Percentiles rank a stretch among this genome's conserved stretches.
Conservation (phyloP, 441 rosid genomes). For the Macaranga tanarius region DNA sequence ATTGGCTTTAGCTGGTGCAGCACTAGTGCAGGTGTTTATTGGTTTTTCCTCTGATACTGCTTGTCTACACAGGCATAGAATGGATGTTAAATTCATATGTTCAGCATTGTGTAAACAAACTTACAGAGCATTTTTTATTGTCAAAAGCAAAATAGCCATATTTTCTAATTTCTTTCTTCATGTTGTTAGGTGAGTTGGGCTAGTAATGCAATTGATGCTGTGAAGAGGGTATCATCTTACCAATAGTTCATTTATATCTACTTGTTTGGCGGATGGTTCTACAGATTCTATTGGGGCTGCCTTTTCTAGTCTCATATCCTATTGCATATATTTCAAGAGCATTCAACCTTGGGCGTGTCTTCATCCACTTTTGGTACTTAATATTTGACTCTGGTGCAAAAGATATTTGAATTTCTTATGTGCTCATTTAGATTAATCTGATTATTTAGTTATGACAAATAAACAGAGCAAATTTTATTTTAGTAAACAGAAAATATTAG, state of each 20-base stretch:
- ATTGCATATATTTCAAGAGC: constrained; percentile 70
- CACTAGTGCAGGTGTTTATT: constrained; percentile 73
- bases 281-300: constrained; percentile 89
- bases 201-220: constrained; percentile 30
- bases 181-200: constrained; percentile 62
- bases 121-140: not conserved
- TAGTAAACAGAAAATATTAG: not conserved
- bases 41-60: constrained; percentile 11
- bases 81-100: constrained; percentile 9
- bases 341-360: constrained; percentile 94
- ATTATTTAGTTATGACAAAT: not conserved
- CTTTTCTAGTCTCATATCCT: constrained; percentile 68
- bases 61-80: constrained; percentile 4
- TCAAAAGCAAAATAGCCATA: not conserved
- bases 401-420: not conserved
- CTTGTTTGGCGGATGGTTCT: constrained; percentile 39
- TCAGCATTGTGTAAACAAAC: not conserved
- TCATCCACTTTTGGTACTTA: constrained; percentile 88
- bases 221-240: constrained; percentile 25
- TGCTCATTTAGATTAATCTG: not conserved
- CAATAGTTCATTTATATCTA: constrained; percentile 35
- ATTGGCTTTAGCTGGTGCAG: constrained; percentile 83
- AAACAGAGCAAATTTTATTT: too few species aligned
- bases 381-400: constrained; percentile 16
- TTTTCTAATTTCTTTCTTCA: constrained; percentile 27